A percentile compares a stretch with the other conserved stretches of the same genome.
Conservation (phyloP, 1,284 basidiomycete genomes). For the Ustilago crameri region DNA sequence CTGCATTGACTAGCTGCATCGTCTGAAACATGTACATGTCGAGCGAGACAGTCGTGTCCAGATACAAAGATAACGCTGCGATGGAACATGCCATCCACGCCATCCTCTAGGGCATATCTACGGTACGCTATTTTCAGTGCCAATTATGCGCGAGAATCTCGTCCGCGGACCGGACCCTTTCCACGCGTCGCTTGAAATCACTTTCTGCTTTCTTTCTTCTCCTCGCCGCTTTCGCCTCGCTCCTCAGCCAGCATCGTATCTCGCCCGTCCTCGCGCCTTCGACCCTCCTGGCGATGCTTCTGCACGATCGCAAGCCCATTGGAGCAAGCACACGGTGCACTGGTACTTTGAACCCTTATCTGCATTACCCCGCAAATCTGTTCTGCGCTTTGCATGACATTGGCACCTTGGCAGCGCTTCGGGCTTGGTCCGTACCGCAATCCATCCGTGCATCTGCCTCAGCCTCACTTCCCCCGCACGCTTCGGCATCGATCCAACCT, state of each 20-base stretch:
- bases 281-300: too few species aligned
- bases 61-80: background rate
- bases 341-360: background rate
- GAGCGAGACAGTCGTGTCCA: background rate
- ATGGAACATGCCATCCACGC: background rate
- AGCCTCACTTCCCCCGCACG: too few species aligned
- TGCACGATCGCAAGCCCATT: too few species aligned
- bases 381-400: too few species aligned
- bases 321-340: too few species aligned
- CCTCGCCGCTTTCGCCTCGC: background rate
- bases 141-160: too few species aligned
- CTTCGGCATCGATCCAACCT: background rate
- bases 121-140: too few species aligned
- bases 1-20: background rate
- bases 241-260: background rate
- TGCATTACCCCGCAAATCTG: constrained; percentile 2
- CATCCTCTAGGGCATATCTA: too few species aligned
- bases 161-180: constrained; percentile 38
- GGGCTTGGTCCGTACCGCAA: background rate
- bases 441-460: too few species aligned
- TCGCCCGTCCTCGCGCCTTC: background rate
- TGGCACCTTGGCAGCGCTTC: background rate
- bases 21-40: background rate
- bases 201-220: background rate
- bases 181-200: constrained; percentile 11